These are phyloP conservation scores for Eucalyptus regnans DNA, from an alignment of 345 rosid species.

Conservation along the genomic window DNA sequence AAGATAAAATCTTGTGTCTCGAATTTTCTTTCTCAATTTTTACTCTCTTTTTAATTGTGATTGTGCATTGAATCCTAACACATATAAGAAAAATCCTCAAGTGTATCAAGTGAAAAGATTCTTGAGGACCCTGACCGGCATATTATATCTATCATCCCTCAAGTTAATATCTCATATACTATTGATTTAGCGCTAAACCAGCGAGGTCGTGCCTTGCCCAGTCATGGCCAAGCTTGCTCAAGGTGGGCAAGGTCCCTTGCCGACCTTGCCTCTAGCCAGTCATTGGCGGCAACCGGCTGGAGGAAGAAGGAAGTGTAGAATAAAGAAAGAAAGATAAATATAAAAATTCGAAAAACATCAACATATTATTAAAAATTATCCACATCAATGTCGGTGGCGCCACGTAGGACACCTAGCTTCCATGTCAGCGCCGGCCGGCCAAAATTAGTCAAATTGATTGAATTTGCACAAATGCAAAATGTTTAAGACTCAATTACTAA, in stretches of 20 bases:
- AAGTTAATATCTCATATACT: not conserved
- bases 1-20: not conserved
- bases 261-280: no score
- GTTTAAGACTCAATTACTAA: no score
- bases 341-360: no score
- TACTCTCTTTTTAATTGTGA: not conserved
- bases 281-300: fast-evolving
- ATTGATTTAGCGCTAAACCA: fast-evolving
- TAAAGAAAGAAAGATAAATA: no score
- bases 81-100: not conserved
- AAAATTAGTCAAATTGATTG: fast-evolving
- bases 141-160: not conserved
- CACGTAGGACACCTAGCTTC: fast-evolving
- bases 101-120: not conserved
- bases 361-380: no score
- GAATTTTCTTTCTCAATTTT: no score
- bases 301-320: no score
- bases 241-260: fast-evolving
- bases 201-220: no score
- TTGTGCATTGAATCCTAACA: fast-evolving
- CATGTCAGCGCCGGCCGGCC: fast-evolving
- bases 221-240: no score
- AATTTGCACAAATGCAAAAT: no score
- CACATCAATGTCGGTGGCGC: no score
- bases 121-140: not conserved